These are phyloP conservation scores for Letharia lupina DNA, from an alignment of 495 filamentous ascomycete genomes.

Conservation along the genomic window DNA sequence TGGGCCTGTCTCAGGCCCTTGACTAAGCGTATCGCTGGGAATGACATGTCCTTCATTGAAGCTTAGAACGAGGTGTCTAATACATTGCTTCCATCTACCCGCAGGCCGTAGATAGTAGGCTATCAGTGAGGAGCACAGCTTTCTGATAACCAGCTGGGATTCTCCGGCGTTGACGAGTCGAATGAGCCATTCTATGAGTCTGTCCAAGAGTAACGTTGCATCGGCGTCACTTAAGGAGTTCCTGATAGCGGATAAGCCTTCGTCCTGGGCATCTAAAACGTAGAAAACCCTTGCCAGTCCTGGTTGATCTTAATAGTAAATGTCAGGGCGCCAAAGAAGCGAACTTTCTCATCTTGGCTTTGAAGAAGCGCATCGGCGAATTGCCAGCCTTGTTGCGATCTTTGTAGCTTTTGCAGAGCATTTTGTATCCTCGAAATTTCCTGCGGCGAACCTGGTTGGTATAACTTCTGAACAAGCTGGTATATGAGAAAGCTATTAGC, in stretches of 20 bases:
- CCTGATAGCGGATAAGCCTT: slow-evolving; percentile 34
- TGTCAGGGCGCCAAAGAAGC: slow-evolving; percentile 91
- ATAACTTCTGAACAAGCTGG: slow-evolving; percentile 59
- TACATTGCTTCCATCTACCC: slow-evolving; percentile 55
- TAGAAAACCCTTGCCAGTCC: slow-evolving; percentile 49
- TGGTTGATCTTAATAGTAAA: slow-evolving; percentile 87
- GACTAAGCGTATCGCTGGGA: slow-evolving; percentile 40
- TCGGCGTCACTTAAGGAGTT: slow-evolving; percentile 53
- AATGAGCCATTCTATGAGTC: slow-evolving; percentile 61
- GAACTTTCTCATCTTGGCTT: slow-evolving; percentile 57
- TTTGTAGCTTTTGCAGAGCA: slow-evolving; percentile 67
- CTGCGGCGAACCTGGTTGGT: slow-evolving; percentile 55
- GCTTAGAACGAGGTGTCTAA: slow-evolving; percentile 61
- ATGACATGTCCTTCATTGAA: slow-evolving; percentile 45
- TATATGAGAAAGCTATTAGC: neutral
- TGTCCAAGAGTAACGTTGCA: slow-evolving; percentile 54
- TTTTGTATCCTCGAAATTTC: slow-evolving; percentile 63
- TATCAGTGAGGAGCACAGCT: slow-evolving; percentile 74
- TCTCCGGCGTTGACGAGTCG: slow-evolving; percentile 49
- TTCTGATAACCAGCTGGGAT: slow-evolving; percentile 60
- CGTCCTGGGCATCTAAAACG: neutral
- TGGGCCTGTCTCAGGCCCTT: slow-evolving; percentile 41
- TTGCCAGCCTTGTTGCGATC: slow-evolving; percentile 72
- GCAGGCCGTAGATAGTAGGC: slow-evolving; percentile 70
- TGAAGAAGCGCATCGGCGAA: slow-evolving; percentile 66